Evolutionary conservation across 2,329 filamentous ascomycete genomes (phyloP).

Genomic region (Myotisia sp.): DNA sequence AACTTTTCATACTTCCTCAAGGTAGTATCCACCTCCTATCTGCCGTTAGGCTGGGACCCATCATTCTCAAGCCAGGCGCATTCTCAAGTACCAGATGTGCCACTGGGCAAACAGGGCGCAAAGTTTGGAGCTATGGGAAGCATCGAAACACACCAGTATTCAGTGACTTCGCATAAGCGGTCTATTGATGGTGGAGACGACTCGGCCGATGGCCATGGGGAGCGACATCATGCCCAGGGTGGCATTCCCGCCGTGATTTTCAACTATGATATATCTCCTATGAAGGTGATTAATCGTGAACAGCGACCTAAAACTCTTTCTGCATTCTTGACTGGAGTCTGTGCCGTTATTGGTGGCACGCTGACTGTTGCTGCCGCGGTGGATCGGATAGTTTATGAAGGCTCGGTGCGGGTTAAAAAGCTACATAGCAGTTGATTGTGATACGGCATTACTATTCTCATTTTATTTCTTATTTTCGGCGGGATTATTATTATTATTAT

Average conservation of each 20-base stretch:
- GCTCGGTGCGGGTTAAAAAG: slow-evolving; percentile 72
- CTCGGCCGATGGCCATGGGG: slow-evolving; percentile 73
- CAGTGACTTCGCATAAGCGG: slow-evolving; percentile 89
- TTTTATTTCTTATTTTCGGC: too few relatives aligned
- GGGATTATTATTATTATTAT: too few relatives aligned
- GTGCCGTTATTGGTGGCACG: slow-evolving; percentile 86
- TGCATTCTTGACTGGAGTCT: slow-evolving; percentile 84
- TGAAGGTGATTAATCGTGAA: slow-evolving; percentile 98
- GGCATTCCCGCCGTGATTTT: slow-evolving; percentile 98
- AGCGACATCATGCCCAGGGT: slow-evolving; percentile 74
- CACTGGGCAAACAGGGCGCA: slow-evolving; percentile 55
- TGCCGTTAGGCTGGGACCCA: slow-evolving; percentile 78
- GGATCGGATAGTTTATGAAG: slow-evolving; percentile 84
- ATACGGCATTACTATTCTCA: background rate
- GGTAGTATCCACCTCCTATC: slow-evolving; percentile 89
- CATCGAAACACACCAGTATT: slow-evolving; percentile 96
- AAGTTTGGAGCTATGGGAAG: slow-evolving; percentile 56
- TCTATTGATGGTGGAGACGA: slow-evolving; percentile 74
- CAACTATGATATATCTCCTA: slow-evolving; percentile 96
- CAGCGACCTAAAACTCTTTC: slow-evolving; percentile 77
- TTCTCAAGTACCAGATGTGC: slow-evolving; percentile 35
- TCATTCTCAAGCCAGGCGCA: slow-evolving; percentile 30
- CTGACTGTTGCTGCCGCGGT: slow-evolving; percentile 89
- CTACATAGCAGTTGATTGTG: slow-evolving; percentile 45
- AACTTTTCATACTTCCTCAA: slow-evolving; percentile 99